These are phyloP conservation scores for Puccinia horiana DNA, from an alignment of 1,284 basidiomycete genomes.

Conservation along the genomic window DNA sequence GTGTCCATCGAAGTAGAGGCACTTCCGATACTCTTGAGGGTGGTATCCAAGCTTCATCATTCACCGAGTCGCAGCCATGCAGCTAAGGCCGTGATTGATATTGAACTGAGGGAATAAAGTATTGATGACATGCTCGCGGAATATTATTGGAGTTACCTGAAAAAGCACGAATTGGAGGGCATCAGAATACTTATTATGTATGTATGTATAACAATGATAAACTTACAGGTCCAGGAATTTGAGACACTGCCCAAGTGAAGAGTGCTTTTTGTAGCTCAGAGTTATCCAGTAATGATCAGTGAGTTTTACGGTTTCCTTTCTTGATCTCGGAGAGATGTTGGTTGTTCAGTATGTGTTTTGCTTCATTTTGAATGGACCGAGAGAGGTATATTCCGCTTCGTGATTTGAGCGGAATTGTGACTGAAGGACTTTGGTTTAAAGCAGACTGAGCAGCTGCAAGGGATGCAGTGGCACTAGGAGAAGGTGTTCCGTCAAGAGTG, in stretches of 20 bases:
- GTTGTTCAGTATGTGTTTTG: not conserved
- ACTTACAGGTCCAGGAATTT: not conserved
- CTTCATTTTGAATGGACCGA: not conserved
- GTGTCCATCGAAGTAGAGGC: constrained; percentile 29
- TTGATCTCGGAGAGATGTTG: not conserved
- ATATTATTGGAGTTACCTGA: not conserved
- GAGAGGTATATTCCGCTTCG: not conserved
- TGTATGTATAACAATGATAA: not conserved
- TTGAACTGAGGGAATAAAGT: not conserved
- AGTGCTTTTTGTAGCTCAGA: not conserved
- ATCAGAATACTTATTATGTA: no score
- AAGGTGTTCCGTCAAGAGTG: not conserved
- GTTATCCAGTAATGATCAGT: not conserved
- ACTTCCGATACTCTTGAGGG: constrained; percentile 6
- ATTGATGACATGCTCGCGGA: not conserved
- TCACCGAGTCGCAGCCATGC: not conserved
- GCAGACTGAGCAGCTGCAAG: not conserved
- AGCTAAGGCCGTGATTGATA: not conserved
- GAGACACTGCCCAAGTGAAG: not conserved
- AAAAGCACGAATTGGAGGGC: not conserved
- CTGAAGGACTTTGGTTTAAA: not conserved
- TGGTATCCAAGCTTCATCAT: constrained; percentile 20
- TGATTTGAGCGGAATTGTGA: not conserved
- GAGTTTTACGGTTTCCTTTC: not conserved
- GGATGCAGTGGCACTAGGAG: not conserved